These are phyloP conservation scores for Phytophthora chlamydospora DNA, from an alignment of 352 stramenopile species.

Conservation along the genomic window DNA sequence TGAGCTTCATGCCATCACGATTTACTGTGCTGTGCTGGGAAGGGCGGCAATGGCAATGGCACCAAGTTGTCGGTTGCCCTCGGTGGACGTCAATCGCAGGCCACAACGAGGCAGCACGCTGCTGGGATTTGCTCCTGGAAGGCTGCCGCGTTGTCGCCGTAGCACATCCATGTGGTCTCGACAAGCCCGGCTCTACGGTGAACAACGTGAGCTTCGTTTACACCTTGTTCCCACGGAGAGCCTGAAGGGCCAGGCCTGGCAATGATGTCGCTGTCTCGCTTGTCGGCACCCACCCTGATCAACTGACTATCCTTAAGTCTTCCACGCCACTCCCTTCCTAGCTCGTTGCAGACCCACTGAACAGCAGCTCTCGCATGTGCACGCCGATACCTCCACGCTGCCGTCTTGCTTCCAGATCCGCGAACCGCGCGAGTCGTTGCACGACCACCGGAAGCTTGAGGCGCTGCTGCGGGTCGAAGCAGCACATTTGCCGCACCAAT, in stretches of 20 bases:
- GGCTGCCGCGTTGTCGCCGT: constrained; percentile 21
- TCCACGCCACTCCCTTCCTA: constrained; percentile 7
- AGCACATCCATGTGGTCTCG: constrained; percentile 32
- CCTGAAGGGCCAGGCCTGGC: constrained; percentile 8
- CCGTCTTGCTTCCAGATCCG: constrained; percentile 30
- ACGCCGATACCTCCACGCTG: constrained; percentile 23
- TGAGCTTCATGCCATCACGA: constrained; percentile 1
- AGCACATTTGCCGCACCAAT: constrained; percentile 38
- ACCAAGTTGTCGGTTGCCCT: constrained; percentile 13
- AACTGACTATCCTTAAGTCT: neutral
- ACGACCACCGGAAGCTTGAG: constrained; percentile 40
- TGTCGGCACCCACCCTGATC: no score
- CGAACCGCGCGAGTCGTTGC: constrained; percentile 36
- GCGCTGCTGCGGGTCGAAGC: constrained; percentile 36
- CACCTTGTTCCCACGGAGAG: neutral
- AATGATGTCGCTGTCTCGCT: constrained; percentile 15
- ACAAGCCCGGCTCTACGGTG: constrained; percentile 18
- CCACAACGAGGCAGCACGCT: constrained; percentile 16
- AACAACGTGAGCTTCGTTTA: constrained; percentile 1
- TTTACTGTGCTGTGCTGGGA: constrained; percentile 3
- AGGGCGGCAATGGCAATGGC: constrained; percentile 4
- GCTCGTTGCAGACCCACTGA: constrained; percentile 26
- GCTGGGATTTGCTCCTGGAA: constrained; percentile 25
- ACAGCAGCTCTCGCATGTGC: constrained; percentile 34
- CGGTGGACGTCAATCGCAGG: neutral